phyloP scores from a whole-genome alignment of 371 early-diverging fungal genomes.

The Mortierella sp. region DNA sequence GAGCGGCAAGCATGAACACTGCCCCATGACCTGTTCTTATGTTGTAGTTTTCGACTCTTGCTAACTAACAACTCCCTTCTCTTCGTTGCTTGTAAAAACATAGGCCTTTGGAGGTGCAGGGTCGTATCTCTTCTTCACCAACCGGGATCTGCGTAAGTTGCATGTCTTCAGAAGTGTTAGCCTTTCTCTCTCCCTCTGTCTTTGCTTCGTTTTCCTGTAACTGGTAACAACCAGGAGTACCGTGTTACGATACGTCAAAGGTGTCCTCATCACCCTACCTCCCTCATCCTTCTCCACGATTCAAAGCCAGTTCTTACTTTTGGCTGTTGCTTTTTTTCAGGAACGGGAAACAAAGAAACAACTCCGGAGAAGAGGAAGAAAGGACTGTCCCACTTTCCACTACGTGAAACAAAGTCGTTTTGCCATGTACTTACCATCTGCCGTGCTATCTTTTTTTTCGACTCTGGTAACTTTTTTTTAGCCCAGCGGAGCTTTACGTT shows the following conservation, averaged over 20 bases:
- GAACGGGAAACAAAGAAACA: background rate
- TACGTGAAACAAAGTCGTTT: background rate
- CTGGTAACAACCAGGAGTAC: background rate
- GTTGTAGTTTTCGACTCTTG: background rate
- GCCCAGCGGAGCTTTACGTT: constrained; percentile 26
- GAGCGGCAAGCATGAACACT: background rate
- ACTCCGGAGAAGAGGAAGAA: background rate
- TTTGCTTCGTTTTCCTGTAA: background rate
- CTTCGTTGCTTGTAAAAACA: background rate
- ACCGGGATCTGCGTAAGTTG: constrained; percentile 47
- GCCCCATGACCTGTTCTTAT: background rate
- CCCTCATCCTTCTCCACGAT: background rate
- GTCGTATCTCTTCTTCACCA: constrained; percentile 42
- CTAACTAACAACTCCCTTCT: background rate
- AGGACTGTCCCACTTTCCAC: background rate
- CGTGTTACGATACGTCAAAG: background rate
- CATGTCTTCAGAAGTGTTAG: background rate
- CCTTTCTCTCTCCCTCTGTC: background rate
- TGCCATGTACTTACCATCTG: background rate
- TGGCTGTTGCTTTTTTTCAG: background rate
- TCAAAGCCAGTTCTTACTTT: background rate
- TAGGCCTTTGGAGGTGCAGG: constrained; percentile 52
- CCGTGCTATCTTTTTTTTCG: background rate
- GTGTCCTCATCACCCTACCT: background rate
- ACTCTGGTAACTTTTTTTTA: constrained; percentile 15